These are phyloP conservation scores for Arthrobotrys sinensis DNA, from an alignment of 2,329 filamentous ascomycete species.

Conservation along the genomic window DNA sequence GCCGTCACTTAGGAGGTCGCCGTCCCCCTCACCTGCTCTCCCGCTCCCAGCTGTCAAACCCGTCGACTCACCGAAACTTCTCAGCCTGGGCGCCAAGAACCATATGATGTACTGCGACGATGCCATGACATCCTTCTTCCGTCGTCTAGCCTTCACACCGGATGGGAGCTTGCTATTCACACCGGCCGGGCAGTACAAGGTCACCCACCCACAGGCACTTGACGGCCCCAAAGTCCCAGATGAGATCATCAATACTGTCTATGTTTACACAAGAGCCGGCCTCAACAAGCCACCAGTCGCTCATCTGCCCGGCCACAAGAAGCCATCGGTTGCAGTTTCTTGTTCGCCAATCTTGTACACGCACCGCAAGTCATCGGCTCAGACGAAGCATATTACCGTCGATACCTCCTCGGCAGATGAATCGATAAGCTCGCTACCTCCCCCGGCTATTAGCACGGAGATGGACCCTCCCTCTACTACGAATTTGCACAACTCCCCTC, in stretches of 20 bases:
- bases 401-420: constrained; percentile 93
- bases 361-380: constrained; percentile 77
- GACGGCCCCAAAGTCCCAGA: constrained; percentile 81
- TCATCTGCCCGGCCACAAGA: constrained; percentile 96
- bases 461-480: constrained; percentile 68
- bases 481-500: constrained; percentile 71
- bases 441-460: constrained; percentile 77
- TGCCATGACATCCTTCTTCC: constrained; percentile 96
- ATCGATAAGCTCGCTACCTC: constrained; percentile 84
- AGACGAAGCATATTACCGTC: constrained; percentile 91
- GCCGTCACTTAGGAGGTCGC: constrained; percentile 84
- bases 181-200: constrained; percentile 94
- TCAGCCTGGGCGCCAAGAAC: constrained; percentile 80
- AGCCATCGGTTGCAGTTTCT: constrained; percentile 94
- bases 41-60: constrained; percentile 96
- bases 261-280: constrained; percentile 95
- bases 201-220: constrained; percentile 77
- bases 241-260: constrained; percentile 96
- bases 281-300: constrained; percentile 97
- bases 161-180: constrained; percentile 95
- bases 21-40: constrained; percentile 92
- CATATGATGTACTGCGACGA: constrained; percentile 95
- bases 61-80: constrained; percentile 88
- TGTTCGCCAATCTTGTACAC: constrained; percentile 94
- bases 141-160: constrained; percentile 91